phyloP scores from a whole-genome alignment of 768 basidiomycete genomes.

The Boletellus sp. region DNA sequence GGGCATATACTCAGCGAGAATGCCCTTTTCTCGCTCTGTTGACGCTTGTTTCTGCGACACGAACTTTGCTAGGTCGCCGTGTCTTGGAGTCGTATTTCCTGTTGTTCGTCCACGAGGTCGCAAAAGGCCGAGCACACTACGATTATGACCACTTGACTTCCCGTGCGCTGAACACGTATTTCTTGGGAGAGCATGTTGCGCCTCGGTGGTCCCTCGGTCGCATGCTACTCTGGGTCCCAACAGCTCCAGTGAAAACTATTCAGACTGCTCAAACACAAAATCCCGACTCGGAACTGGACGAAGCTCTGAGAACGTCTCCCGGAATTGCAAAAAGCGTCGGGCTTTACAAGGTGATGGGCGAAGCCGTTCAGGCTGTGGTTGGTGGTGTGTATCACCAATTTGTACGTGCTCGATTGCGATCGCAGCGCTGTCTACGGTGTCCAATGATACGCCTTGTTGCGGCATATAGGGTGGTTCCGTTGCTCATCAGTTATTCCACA shows the following conservation, averaged over 20 bases:
- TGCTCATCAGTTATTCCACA: constrained; percentile 33
- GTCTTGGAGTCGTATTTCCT: constrained; percentile 73
- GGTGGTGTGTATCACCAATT: constrained; percentile 80
- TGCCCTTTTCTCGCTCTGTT: not conserved
- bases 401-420: constrained; percentile 44
- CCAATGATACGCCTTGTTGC: not conserved
- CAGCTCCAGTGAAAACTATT: constrained; percentile 40
- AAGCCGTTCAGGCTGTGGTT: constrained; percentile 69
- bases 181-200: constrained; percentile 71
- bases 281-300: constrained; percentile 26
- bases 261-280: constrained; percentile 11
- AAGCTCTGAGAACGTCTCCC: constrained; percentile 27
- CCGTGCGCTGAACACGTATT: constrained; percentile 62
- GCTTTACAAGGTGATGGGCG: constrained; percentile 74
- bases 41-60: not conserved
- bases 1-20: not conserved
- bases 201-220: constrained; percentile 71
- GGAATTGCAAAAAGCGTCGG: constrained; percentile 54
- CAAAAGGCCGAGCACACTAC: constrained; percentile 42
- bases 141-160: constrained; percentile 57
- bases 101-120: constrained; percentile 61
- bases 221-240: constrained; percentile 72
- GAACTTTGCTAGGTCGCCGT: constrained; percentile 55
- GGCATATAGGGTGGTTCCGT: constrained; percentile 30
- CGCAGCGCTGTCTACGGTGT: constrained; percentile 9